Conservation (phyloP, 177 flowering plant species). For the Vitis hybrid region DNA sequence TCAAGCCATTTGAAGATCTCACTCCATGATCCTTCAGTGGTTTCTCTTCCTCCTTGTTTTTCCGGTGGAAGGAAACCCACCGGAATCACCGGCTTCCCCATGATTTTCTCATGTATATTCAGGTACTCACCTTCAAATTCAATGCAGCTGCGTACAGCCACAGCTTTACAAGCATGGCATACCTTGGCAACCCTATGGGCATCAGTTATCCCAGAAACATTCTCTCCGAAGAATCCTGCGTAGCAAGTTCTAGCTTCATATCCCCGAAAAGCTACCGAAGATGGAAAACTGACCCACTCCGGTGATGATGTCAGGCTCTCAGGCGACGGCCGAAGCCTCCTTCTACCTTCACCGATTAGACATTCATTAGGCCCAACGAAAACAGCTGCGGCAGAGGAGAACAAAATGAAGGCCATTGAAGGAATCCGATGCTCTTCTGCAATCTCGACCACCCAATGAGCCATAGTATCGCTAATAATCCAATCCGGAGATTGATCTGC, state of each 20-base stretch:
- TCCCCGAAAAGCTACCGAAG: conserved; percentile 4
- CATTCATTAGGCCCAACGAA: conserved; percentile 8
- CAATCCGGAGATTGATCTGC: conserved; percentile 11
- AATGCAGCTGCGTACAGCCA: conserved; percentile 13
- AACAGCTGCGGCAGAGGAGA: not conserved
- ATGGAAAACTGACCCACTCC: conserved; percentile 7
- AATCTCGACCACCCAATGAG: conserved; percentile 14
- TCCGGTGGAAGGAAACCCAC: conserved; percentile 32
- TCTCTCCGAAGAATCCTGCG: not conserved
- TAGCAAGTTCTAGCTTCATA: not conserved
- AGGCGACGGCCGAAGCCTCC: not conserved
- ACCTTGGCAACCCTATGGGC: not conserved
- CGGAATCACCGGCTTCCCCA: conserved; percentile 19
- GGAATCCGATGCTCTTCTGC: not conserved
- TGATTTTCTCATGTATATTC: conserved; percentile 1
- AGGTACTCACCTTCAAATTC: conserved; percentile 25
- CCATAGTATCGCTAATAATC: conserved; percentile 19
- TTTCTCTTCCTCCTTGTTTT: not conserved
- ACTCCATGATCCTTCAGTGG: conserved; percentile 3
- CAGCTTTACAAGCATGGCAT: not conserved
- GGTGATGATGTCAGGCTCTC: conserved; percentile 11
- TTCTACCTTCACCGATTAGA: not conserved
- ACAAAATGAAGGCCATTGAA: conserved; percentile 6
- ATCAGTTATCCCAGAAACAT: conserved; percentile 14
- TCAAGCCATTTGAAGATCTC: conserved; percentile 24